These are phyloP conservation scores for Geotrichum europaeum DNA, from an alignment of 1,139 yeast species.

Conservation along the genomic window DNA sequence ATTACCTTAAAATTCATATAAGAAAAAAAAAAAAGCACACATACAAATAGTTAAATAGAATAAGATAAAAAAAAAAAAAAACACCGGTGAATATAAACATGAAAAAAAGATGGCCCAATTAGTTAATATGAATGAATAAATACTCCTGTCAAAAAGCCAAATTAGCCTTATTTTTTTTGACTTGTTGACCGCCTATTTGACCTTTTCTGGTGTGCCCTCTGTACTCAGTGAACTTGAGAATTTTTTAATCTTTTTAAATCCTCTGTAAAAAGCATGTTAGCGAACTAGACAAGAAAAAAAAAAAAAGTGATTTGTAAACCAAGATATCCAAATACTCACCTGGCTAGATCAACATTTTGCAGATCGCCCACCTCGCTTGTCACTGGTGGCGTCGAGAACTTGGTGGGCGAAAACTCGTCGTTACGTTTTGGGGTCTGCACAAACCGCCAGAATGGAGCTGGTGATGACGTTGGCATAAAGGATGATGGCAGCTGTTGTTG, in stretches of 20 bases:
- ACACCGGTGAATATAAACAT: background rate
- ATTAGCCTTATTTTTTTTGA: no score
- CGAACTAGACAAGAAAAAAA: background rate
- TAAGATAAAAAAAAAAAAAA: background rate
- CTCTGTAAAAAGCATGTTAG: slow-evolving; percentile 2
- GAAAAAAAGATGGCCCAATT: background rate
- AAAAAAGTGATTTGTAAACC: no score
- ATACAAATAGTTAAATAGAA: background rate
- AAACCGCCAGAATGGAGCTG: slow-evolving; percentile 41
- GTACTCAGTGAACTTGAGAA: slow-evolving; percentile 9
- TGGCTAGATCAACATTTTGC: slow-evolving; percentile 43
- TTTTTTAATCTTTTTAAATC: slow-evolving; percentile 15
- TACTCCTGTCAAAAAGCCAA: background rate
- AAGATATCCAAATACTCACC: slow-evolving; percentile 23
- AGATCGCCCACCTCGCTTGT: slow-evolving; percentile 39
- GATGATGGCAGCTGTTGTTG: slow-evolving; percentile 38
- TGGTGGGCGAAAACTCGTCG: slow-evolving; percentile 30
- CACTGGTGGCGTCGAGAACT: slow-evolving; percentile 31
- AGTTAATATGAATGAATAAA: background rate
- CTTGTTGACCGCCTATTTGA: slow-evolving; percentile 8
- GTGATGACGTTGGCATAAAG: slow-evolving; percentile 38
- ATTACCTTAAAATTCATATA: background rate
- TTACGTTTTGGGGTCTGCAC: slow-evolving; percentile 30
- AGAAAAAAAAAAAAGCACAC: background rate
- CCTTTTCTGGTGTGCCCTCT: slow-evolving; percentile 21